Evolutionary conservation across 1,284 basidiomycete genomes (phyloP), one percentile per base, ranked within the genome.

Genomic region (Marasmius sp.): DNA sequence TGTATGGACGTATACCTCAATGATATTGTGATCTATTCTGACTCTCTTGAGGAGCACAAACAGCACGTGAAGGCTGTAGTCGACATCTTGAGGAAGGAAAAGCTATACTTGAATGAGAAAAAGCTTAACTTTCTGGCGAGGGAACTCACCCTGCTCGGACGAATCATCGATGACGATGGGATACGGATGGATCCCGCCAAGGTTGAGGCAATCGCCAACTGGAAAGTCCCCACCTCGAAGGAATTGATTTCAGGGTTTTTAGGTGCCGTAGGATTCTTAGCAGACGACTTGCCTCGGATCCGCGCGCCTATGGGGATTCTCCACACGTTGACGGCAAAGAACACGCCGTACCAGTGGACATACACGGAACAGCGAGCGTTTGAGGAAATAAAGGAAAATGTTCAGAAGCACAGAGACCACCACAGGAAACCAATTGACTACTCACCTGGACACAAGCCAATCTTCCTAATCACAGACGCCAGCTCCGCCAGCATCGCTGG

Each of bases 11-110:
- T 73, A 0, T 74, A 0, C 60, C 52, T 54, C 18, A 34, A 54
- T 54, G 52, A 54, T 18, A 54, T 54, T 18, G 16, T 54, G 34
- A 54, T 77, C 5, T 74, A 72, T 61, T 72, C 68, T 0, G 57
- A 70, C 2, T 68, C 66, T 0, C 36, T 73, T 0, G 64, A 69
- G 2, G 72, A 76, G 0, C 75, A 77, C 38, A 51, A 71, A 0
- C 11, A 61, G 1, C 71, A 73, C 39, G 61, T 73, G 1, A 59
- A 60, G 1, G 61, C 8, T 0, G 64, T 75, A 0, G 57, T 76
- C 0, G 60, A 67, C 0, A 65, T 71, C 0, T 36, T 75, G 6
- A 14, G 57, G 1, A 2, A 61, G 0, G 58, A 75, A 61, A 38
- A 56, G 41, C 43, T 52, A n/a, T 47, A 48, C 39, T 27, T 61